Base-by-base conservation (phyloP, 2,329 filamentous ascomycete species). In the Penicillium concentricum region DNA sequence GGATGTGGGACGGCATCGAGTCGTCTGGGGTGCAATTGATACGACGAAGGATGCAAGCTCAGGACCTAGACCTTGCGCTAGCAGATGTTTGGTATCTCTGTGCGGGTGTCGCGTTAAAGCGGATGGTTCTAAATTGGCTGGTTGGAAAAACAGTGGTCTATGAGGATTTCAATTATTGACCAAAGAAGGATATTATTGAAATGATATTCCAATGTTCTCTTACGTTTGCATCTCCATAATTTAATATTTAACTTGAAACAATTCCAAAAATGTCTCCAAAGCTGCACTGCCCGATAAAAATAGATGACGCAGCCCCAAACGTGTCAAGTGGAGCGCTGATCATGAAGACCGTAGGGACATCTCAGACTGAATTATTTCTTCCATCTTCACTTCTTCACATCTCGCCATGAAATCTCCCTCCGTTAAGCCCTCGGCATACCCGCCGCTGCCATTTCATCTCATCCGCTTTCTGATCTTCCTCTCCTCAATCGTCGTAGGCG, bases 281-380 rank as follows among this genome's bases (percentile, higher is more conserved):
- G n/a, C 46, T 37, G 43, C 46, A 58, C 41, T 42, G 43, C 51
- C 42, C 12, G 39, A 60, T 65, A 62, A 56, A 62, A 66, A 66
- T 66, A 66, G 63, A 45, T 65, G 66, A 92, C 82, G 61, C 87
- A 89, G 6, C 85, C 86, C 64, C 89, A 90, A 43, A 88, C 89
- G 12, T 88, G 91, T 75, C 93, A 89, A 65, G 93, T 88, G 58
- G 61, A 65, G 54, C 55, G 59, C 55, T 53, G 62, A 66, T 65
- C 62, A 66, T 65, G 61, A 43, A 51, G 38, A 24, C 30, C 3
- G 37, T 46, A 51, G 56, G 42, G 46, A 35, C 26, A 35, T 44
- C 35, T 15, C 28, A 13, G 9, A 3, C 22, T 12, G 24, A 41
- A 26, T 43, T 12, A 9, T 37, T 42, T 42, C 35, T 38, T 42